A percentile compares a stretch with the other conserved stretches of the same genome.
Evolutionary conservation across 176 grass and related monocot species (phyloP).

Genomic region (Avena sativa): DNA sequence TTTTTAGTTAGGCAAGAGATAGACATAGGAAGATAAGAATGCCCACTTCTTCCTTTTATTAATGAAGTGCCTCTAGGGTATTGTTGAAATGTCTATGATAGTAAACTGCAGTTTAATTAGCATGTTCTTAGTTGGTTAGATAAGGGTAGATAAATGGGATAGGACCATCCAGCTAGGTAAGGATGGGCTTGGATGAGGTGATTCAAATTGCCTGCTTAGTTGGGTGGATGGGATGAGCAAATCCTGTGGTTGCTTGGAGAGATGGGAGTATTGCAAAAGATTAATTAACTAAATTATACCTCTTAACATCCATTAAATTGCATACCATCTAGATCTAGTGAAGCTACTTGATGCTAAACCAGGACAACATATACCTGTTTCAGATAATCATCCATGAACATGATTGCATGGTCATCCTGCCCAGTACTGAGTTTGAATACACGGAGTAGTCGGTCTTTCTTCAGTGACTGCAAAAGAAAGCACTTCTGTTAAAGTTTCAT

Average conservation of each 20-base stretch:
- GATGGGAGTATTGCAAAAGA: not conserved
- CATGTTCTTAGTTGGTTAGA: not conserved
- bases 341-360: constrained; percentile 4
- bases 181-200: constrained; percentile 13
- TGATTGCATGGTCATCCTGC: constrained; percentile 91
- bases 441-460: constrained; percentile 71
- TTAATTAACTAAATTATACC: not conserved
- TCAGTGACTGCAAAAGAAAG: constrained; percentile 61
- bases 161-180: not conserved
- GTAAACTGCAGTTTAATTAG: not conserved
- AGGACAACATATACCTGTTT: constrained; percentile 57
- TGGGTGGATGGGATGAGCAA: not conserved
- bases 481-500: not conserved
- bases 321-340: constrained; percentile 10
- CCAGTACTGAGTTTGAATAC: constrained; percentile 87
- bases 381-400: constrained; percentile 92
- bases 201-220: not conserved
- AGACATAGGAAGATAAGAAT: not conserved
- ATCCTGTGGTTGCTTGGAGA: not conserved
- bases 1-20: not conserved
- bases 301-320: not conserved
- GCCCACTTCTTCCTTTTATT: not conserved
- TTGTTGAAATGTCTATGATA: not conserved
- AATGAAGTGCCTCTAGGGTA: not conserved
- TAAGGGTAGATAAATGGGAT: not conserved